Evolutionary conservation across 2,329 filamentous ascomycete genomes (phyloP), one percentile per base, ranked within the genome.

Genomic region (Zymoseptoria ardabiliae): DNA sequence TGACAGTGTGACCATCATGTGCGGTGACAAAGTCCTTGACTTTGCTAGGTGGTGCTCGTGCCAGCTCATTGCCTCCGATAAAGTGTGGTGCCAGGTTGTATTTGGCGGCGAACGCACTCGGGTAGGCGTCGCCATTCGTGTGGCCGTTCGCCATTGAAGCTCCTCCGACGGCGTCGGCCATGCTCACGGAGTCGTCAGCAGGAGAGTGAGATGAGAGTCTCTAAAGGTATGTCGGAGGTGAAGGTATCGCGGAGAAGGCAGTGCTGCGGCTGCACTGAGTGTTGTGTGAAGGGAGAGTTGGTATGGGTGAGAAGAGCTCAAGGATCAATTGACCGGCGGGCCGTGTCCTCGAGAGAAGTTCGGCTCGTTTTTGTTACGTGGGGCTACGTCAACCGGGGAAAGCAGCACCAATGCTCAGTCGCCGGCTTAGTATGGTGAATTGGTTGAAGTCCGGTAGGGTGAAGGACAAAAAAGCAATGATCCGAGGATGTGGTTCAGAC

Each of bases 21-120:
- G 83, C 81, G 56, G 89, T 85, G 53, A 99, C 93, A 78, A 97
- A 99, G 77, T 99, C 93, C 83, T 96, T 97, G 63, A 99, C 90
- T 72, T 87, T 88, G 75, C 92, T 88, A 45, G 91, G 84, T 51
- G 89, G 78, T 55, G 94, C 94, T 73, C 88, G 88, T 65, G 85
- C 86, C 65, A 99, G 78, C 73, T 86, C 85, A 80, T 96, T 97
- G 65, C 94, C 93, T 70, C 94, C 94, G 75, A 97, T 96, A 78
- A 97, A 99, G 81, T 99, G 94, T 77, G 91, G 82, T 64, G 91
- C 85, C 64, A 99, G 77, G 66, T 89, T 86, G 80, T 90, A 85
- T 78, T 89, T 91, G 68, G 91, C 87, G 66, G 91, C 85, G 74
- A 89, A 91, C 58, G 87, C 86, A 71, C 82, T 82, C 58, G 77